Evolutionary conservation across 345 rosid genomes (phyloP), one percentile per base, ranked within the genome.

Genomic region (Laguncularia racemosa): DNA sequence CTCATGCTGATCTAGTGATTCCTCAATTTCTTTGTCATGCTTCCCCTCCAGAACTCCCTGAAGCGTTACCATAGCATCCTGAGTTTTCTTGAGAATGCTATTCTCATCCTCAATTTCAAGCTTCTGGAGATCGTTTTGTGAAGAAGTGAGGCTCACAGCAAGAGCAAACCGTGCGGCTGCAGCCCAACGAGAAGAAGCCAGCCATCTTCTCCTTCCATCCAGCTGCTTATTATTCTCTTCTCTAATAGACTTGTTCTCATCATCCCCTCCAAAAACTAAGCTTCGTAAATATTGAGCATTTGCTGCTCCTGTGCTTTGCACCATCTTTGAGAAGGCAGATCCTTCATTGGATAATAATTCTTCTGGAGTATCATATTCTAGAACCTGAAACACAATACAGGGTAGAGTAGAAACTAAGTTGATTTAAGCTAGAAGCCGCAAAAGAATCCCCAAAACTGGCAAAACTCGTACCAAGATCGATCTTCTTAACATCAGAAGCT

Each of bases 281-380:
- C 81, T 64, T 33, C 93, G 91, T 16, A 93, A 76, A 76, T 89
- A 93, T 68, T 89, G 90, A 48, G 97, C 97, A 60, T 93, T 93
- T 56, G 99, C 91, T 56, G 91, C 64, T 47, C 99, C 99, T 11
- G 97, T 93, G 68, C 99, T 93, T 63, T 81, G 95, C 55, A 89
- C 99, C 99, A 93, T 93, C 69, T 79, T 89, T 6, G 96, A 86
- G 86, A 93, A 93, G 12, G 97, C 83, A 56, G 91, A 82, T 69
- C 65, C 78, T 68, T 78, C 87, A 59, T 82, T 78, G 48, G 79
- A 80, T 59, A 93, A 69, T 65, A 89, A 79, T 57, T 66, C 75
- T 72, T 93, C 97, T 0, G 97, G 97, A n/a, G 82, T 51, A 63
- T 85, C 80, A 59, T 85, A 87, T 61, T 93, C 99, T 59, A 83